Evolutionary conservation across 2,329 filamentous ascomycete species (phyloP).

Genomic region (Epichloe aotearoae): DNA sequence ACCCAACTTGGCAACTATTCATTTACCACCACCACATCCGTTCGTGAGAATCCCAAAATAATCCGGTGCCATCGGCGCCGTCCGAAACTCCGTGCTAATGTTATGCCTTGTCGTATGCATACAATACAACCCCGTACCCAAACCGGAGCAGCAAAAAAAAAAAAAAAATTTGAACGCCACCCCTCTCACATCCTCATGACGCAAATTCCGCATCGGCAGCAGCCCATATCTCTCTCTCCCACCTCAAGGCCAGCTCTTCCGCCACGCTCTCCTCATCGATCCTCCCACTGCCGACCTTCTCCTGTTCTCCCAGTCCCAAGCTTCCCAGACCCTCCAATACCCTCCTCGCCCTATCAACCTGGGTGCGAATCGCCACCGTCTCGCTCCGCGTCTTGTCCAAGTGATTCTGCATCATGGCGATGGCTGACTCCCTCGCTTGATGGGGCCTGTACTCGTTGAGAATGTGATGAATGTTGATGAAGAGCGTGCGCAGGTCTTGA

Average conservation of each 20-base stretch:
- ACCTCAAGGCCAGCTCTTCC: constrained; percentile 11
- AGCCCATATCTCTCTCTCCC: constrained; percentile 27
- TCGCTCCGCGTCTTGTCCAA: constrained; percentile 60
- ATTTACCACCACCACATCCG: too few species aligned
- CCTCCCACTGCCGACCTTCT: constrained; percentile 1
- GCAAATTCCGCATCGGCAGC: constrained; percentile 28
- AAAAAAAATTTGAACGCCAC: not conserved
- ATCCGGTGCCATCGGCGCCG: too few species aligned
- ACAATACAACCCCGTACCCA: too few species aligned
- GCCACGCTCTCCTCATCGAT: constrained; percentile 4
- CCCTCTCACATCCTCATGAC: constrained; percentile 7
- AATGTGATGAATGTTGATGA: constrained; percentile 85
- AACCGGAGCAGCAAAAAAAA: not conserved
- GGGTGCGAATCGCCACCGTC: constrained; percentile 53
- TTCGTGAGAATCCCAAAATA: too few species aligned
- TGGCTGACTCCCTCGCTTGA: constrained; percentile 79
- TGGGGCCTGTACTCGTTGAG: constrained; percentile 92
- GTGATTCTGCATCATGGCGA: constrained; percentile 77
- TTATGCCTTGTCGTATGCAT: too few species aligned
- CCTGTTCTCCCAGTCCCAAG: constrained; percentile 20
- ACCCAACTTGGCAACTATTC: too few species aligned
- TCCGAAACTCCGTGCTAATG: not conserved
- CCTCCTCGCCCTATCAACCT: constrained; percentile 58
- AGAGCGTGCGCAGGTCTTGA: constrained; percentile 63
- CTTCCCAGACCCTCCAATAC: constrained; percentile 57